Base-by-base conservation (phyloP, 352 stramenopile genomes). In the Pythium pyrilobum region DNA sequence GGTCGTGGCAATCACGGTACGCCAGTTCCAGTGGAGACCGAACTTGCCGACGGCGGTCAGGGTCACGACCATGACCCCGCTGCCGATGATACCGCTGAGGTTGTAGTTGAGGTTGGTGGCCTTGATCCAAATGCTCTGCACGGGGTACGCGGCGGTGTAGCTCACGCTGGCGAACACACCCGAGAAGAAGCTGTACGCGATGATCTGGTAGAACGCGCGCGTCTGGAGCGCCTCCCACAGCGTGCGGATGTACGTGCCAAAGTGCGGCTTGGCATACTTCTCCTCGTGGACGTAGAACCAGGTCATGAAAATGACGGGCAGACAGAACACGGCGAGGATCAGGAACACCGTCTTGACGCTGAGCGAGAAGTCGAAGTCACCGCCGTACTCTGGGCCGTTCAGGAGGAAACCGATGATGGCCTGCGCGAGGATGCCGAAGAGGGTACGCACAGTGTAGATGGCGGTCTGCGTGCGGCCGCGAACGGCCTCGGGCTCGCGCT, bases 241-340 rank as follows among this genome's bases (percentile, higher is more conserved):
- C 8, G 56, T 48, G 15, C 27, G 11, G 15, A 65, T 64, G 54
- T 77, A 74, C 24, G 47, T 37, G 45, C 44, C 29, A 40, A 74
- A 67, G 29, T 61, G n/a, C 29, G 55, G 32, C 24, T 45, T 48
- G 31, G 32, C 53, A 28, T 57, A 44, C 55, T 71, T 72, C 32
- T 59, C 38, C 42, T 78, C 69, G 13, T 64, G 24, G 18, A 76
- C 37, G 52, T 70, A 66, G 42, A 71, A 72, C 40, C 50, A 73
- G 21, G 56, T 67, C 29, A 69, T 33, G 23, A 52, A 54, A 25
- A 75, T 39, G 23, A 67, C 53, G 16, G 59, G 59, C 37, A 67
- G 34, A 45, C 47, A 62, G 46, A 67, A 64, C 33, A 66, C 37
- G 2, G 43, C 59, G 36, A 66, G 50, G 20, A 62, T 50, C n/a